Percentiles rank a stretch among this genome's conserved stretches.
Conservation (phyloP, 2,329 filamentous ascomycete genomes). For the Neospermospora avenae region DNA sequence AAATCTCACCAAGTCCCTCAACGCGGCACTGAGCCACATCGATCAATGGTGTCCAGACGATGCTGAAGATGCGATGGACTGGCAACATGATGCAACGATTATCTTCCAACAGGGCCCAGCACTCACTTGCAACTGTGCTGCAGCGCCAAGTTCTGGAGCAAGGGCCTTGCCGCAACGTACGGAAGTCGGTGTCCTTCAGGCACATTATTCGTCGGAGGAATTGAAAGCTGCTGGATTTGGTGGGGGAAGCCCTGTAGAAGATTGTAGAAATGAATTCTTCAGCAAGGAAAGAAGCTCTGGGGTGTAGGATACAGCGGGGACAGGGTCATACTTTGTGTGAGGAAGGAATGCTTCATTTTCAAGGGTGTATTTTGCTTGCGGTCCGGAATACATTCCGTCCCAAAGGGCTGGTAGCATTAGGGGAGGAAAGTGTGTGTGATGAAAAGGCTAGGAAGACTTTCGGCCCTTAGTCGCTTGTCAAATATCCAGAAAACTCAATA, state of each 20-base stretch:
- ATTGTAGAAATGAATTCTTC: not conserved
- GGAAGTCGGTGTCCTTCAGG: not conserved
- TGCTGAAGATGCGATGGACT: slow-evolving; percentile 29
- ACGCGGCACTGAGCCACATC: slow-evolving; percentile 11
- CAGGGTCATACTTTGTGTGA: not conserved
- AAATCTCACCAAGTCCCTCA: slow-evolving; percentile 8
- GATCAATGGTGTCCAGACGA: slow-evolving; percentile 27
- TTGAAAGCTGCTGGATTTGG: not conserved
- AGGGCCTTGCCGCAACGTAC: not conserved
- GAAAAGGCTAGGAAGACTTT: no score
- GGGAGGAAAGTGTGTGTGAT: no score
- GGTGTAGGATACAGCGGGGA: not conserved
- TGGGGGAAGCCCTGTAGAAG: not conserved
- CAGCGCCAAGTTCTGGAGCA: not conserved
- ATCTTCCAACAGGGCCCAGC: slow-evolving; percentile 13
- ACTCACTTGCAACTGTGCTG: not conserved
- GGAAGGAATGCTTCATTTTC: not conserved
- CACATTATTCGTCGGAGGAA: not conserved
- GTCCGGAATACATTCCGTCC: not conserved
- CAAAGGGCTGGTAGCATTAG: not conserved
- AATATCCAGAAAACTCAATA: not conserved
- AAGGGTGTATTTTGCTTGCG: not conserved
- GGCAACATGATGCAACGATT: slow-evolving; percentile 23
- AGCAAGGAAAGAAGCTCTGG: not conserved
- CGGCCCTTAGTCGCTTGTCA: no score